Conservation (phyloP, 495 filamentous ascomycete species). For the Terfezia boudieri region DNA sequence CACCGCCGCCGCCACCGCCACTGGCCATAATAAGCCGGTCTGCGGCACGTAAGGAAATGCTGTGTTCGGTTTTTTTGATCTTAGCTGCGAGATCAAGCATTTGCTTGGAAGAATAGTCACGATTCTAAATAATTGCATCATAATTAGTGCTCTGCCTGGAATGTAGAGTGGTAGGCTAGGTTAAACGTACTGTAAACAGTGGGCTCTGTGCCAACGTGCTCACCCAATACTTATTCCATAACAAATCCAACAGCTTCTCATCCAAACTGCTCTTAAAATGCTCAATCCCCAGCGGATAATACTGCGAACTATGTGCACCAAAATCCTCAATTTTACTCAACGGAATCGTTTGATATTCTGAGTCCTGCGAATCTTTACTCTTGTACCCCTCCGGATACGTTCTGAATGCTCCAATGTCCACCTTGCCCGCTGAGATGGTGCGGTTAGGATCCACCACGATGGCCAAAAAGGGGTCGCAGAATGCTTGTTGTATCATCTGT, state of each 20-base stretch:
- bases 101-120: slow-evolving; percentile 80
- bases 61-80: slow-evolving; percentile 34
- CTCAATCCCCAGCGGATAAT: slow-evolving; percentile 76
- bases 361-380: slow-evolving; percentile 25
- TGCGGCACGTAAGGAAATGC: slow-evolving; percentile 20
- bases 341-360: slow-evolving; percentile 54
- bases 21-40: slow-evolving; percentile 18
- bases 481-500: slow-evolving; percentile 58
- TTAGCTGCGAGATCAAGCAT: slow-evolving; percentile 73
- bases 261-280: slow-evolving; percentile 89
- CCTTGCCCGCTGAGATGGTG: slow-evolving; percentile 81
- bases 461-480: slow-evolving; percentile 76
- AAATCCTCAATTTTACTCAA: slow-evolving; percentile 87
- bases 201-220: slow-evolving; percentile 91
- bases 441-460: slow-evolving; percentile 95
- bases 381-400: slow-evolving; percentile 68
- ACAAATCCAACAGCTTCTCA: slow-evolving; percentile 53
- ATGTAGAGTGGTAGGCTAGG: no score
- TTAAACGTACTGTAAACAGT: slow-evolving; percentile 35
- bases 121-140: slow-evolving; percentile 27
- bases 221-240: slow-evolving; percentile 99
- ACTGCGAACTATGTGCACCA: slow-evolving; percentile 58
- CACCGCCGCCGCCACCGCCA: slow-evolving; percentile 2
- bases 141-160: no score
- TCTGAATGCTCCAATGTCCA: slow-evolving; percentile 92